Evolutionary conservation across 2,329 filamentous ascomycete genomes (phyloP), one percentile per base, ranked within the genome.

Genomic region (Phialophora verrucosa): DNA sequence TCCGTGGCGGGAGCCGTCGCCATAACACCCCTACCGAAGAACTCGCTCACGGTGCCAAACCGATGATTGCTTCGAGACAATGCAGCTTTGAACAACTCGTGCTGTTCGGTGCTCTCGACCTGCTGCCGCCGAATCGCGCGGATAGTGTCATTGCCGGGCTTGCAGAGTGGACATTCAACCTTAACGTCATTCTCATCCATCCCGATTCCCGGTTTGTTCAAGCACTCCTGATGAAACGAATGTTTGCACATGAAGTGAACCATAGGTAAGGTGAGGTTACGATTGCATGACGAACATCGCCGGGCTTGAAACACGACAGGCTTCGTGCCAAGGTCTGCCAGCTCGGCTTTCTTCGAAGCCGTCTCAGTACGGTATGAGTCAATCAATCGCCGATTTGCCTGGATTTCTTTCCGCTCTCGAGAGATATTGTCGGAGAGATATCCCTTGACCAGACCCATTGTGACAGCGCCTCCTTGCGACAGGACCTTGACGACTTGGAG

Each of bases 201-300:
- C 2, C 76, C 77, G 10, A 69, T 53, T 14, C 63, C 64, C 71
- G 69, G 67, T 4, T 83, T 82, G 75, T 91, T 91, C 50, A 99
- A 81, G 78, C 94, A 99, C 54, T 91, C 85, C 80, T 96, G 92
- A 76, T 99, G 95, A 83, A 97, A 99, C 67, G 90, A 93, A 77
- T 99, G 95, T 77, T 96, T 97, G 82, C 95, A 99, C 69, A 99
- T 80, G 77, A 99, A 99, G 76, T 99, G 95, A 56, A 99, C 93
- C 0, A 90, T 91, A 0, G 95, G 95, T 12, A 98, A 83, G 71
- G 97, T 93, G 20, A 98, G 84, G 29, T 87, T 84, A 44, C 88
- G 86, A 17, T 88, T 88, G 76, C 95, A 99, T 59, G 91, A 89
- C 31, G 90, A 89, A 77, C 95, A 99, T 59, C 95, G 87, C 38